Base-by-base conservation (phyloP, 352 stramenopile species). In the Phytophthora sojae region DNA sequence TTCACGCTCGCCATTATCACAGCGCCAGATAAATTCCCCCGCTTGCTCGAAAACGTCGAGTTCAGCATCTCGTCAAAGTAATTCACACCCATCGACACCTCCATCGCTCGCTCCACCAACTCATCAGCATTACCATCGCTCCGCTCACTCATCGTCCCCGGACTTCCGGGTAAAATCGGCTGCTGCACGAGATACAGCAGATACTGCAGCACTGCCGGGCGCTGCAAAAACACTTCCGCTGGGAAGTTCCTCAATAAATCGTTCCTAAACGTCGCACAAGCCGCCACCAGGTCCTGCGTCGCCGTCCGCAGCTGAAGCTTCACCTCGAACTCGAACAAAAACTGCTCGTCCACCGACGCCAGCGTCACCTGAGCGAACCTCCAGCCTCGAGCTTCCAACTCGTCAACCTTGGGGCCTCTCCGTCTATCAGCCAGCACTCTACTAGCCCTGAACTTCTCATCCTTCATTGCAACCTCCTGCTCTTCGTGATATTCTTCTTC, bases 271-370 rank as follows among this genome's bases (percentile, higher is more conserved):
- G 59, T 72, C 23, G 82, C 76, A 51, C 79, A 90, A 8, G 82
- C 75, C 19, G 55, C 57, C 17, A 92, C 86, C 53, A 93, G 64
- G 47, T 94, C 85, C 21, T 69, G 71, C 0, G 71, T 66, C 29
- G 65, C 76, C 12, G 79, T 88, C 15, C 81, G 71, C 23, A 94
- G 67, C 21, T 77, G 74, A 19, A 92, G 74, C 53, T 88, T 91
- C 54, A 94, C 86, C 62, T 96, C 81, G 64, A 94, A 92, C 64
- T 93, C 89, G 35, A 96, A 94, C 7, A 96, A 71, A 50, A 74
- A 74, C 60, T 96, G 85, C 35, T 94, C 86, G 61, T 96, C 86
- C 35, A 78, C 78, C 2, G 81, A 61, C 15, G 77, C 69, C 25
- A 96, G 72, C n/a, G 68, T 54, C 11, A 94, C 80, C 0, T 44